A percentile compares a stretch with the other conserved stretches of the same genome.
phyloP scores from a whole-genome alignment of 2,329 filamentous ascomycete genomes.

The Colletotrichum siamense region DNA sequence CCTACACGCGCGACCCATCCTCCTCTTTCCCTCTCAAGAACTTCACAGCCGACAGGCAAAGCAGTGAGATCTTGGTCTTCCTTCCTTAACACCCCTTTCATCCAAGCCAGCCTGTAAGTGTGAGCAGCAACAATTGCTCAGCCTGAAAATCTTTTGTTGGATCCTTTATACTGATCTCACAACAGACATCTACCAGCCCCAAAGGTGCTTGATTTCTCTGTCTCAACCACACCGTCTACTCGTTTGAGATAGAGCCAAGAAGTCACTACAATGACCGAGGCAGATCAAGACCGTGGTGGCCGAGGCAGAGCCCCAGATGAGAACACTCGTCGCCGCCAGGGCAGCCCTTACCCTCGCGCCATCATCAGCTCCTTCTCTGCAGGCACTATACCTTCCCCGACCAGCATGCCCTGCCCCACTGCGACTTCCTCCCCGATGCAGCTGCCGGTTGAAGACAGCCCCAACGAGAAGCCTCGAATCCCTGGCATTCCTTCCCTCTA shows the following conservation, averaged over 20 bases:
- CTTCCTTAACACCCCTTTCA: neutral
- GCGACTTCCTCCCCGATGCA: neutral
- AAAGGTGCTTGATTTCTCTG: neutral
- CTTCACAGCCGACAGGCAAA: neutral
- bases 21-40: neutral
- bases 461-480: neutral
- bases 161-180: neutral
- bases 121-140: neutral
- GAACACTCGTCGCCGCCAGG: neutral
- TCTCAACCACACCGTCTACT: neutral
- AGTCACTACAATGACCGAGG: neutral
- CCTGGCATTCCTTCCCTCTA: neutral
- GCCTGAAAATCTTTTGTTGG: neutral
- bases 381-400: neutral
- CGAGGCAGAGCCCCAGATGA: neutral
- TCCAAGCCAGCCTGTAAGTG: neutral
- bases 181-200: neutral
- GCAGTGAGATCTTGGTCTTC: neutral
- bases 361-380: neutral
- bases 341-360: neutral
- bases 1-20: neutral
- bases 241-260: neutral
- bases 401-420: neutral
- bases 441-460: neutral
- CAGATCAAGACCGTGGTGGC: neutral